Base-by-base conservation (phyloP, 257 asterid genomes). In the Paulownia fortunei region DNA sequence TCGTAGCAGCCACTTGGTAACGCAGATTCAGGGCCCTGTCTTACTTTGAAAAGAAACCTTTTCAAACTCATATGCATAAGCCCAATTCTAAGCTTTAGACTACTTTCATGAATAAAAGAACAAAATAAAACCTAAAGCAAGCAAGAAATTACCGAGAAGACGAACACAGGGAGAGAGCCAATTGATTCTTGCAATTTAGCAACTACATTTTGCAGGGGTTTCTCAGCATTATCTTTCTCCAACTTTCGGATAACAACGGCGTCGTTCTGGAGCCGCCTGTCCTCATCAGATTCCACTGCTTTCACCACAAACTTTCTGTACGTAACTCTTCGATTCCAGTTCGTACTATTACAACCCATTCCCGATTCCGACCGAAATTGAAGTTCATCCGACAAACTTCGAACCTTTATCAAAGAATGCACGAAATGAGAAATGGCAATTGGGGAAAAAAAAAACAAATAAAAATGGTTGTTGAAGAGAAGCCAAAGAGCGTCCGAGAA, bases 141-240 rank as follows among this genome's bases (percentile, higher is more conserved):
- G 37, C 62, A 46, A 55, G 58, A 47, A 51, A 58, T 85, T 86
- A 94, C 98, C 86, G 89, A 78, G 82, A 76, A 82, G 68, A 75
- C 69, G 72, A 85, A 39, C 54, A 91, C 84, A 56, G 99, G 95
- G 24, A 83, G 79, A 72, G 92, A 86, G 76, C 82, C 77, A 56
- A 89, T 34, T 47, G 94, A 80, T 32, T 83, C 90, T 34, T 83
- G 92, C 54, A 89, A 85, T 79, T 80, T 88, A 77, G 84, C 73
- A 60, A 88, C 73, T 1, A 80, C 63, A 76, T 81, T 82, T 44
- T 59, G 82, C 24, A 71, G 79, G 7, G 70, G 73, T 65, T 73
- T 77, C 76, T 51, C 82, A 3, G 80, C 79, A 65, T 59, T 76
- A 16, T 46, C 79, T 10, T 80, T 83, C 78, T 69, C 74, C 37